Base-by-base conservation (phyloP, 2,329 filamentous ascomycete genomes). In the Fusarium poae region DNA sequence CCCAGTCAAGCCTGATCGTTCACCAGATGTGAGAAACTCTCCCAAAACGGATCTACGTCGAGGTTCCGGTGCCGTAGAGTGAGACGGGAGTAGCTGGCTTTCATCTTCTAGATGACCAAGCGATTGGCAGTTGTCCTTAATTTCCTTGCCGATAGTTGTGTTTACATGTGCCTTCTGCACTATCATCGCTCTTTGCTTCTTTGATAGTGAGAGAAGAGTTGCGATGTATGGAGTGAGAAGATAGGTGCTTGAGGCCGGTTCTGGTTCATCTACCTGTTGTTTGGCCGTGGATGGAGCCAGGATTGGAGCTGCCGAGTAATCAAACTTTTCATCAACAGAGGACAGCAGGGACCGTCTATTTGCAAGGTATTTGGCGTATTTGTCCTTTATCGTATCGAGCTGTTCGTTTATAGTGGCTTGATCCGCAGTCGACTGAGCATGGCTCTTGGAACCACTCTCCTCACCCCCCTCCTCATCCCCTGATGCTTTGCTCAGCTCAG, bases 91-190 rank as follows among this genome's bases (percentile, higher is more conserved):
- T 18, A 91, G 78, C 66, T 89, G 87, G 71, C 88, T 91, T 73
- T 90, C 88, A 49, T 90, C 85, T 13, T 84, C 82, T 4, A 91
- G 79, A 58, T 84, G 86, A 49, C 83, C 82, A 10, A 91, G 78
- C 3, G 79, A 74, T 73, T 86, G 83, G 53, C 80, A 79, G 16
- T 82, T 81, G 13, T 87, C 84, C 62, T 84, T 84, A 23, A 81
- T 79, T 66, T 88, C 83, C 65, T 82, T 85, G 21, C 81, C 75
- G 15, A 91, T 77, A 18, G 80, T 75, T 18, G 80, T 74, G 60
- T 83, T 86, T 48, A 89, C 78, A 72, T 90, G 84, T 0, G 87
- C 82, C 69, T 89, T 90, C 67, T 90, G 85, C 32, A 85, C 78
- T 44, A 89, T 86, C 27, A 84, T 77, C 1, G 80, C 79, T 72